phyloP scores from a whole-genome alignment of 2,329 filamentous ascomycete genomes.

The Chrysoporthe cubensis region DNA sequence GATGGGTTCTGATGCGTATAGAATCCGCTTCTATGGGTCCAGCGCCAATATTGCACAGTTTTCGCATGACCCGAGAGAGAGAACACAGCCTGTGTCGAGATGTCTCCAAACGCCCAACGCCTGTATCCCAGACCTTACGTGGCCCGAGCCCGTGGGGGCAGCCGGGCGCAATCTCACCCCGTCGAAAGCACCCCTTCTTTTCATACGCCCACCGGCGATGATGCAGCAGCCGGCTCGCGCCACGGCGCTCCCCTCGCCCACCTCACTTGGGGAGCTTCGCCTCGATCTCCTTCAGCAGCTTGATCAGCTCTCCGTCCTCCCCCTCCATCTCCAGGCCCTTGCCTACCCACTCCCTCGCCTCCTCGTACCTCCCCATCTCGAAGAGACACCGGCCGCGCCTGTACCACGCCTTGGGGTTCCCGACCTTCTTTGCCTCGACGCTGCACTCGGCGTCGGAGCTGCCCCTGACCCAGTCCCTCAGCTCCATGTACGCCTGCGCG shows the following conservation, averaged over 20 bases:
- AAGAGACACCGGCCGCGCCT: conserved; percentile 79
- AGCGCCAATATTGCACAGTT: too few relatives aligned
- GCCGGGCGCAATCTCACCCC: not conserved
- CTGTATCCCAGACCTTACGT: not conserved
- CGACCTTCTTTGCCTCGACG: conserved; percentile 82
- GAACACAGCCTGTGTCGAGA: not conserved
- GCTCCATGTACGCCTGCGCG: conserved; percentile 86
- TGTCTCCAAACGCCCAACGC: not conserved
- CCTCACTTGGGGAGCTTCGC: conserved; percentile 40
- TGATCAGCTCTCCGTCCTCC: conserved; percentile 65
- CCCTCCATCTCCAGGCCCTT: conserved; percentile 83
- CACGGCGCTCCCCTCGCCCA: conserved; percentile 15
- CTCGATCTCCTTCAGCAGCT: conserved; percentile 67
- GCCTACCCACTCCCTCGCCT: conserved; percentile 79
- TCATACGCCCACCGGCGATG: too few relatives aligned
- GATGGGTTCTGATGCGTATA: not conserved
- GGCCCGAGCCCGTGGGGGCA: not conserved
- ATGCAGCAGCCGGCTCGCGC: not conserved
- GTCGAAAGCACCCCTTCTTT: too few relatives aligned
- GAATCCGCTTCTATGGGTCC: not conserved
- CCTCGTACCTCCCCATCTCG: conserved; percentile 87
- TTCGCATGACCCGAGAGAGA: not conserved
- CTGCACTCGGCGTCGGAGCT: conserved; percentile 86
- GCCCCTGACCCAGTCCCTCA: conserved; percentile 81
- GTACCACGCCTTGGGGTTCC: conserved; percentile 96